A percentile compares a stretch with the other conserved stretches of the same genome.
These are phyloP conservation scores for Ceratocystis albifundus DNA, from an alignment of 2,329 filamentous ascomycete species.

Conservation along the genomic window DNA sequence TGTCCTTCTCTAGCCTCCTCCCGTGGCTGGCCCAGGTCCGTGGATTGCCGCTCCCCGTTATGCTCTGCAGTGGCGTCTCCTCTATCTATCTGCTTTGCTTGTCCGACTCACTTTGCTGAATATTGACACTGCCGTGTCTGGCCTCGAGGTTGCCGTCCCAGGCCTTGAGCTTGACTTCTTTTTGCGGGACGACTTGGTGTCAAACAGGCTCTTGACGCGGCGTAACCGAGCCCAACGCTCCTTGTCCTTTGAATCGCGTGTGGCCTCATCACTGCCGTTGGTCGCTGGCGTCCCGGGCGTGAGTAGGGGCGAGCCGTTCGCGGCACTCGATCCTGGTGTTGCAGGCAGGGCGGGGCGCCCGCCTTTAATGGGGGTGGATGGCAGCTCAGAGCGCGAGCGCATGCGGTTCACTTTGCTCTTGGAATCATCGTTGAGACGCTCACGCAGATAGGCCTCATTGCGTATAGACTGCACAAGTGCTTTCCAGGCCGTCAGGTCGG, in stretches of 20 bases:
- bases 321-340: background rate
- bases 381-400: conserved; percentile 20
- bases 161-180: conserved; percentile 35
- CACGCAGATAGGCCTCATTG: conserved; percentile 46
- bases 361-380: conserved; percentile 26
- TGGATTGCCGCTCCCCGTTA: background rate
- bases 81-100: background rate
- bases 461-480: conserved; percentile 43
- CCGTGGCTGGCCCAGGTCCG: no score
- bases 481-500: conserved; percentile 43
- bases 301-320: background rate
- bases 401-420: conserved; percentile 17
- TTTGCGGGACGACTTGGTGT: conserved; percentile 50
- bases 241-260: conserved; percentile 50
- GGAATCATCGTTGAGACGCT: conserved; percentile 14
- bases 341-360: background rate
- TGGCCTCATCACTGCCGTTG: conserved; percentile 28
- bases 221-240: conserved; percentile 61
- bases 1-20: no score
- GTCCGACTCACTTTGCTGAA: conserved; percentile 10
- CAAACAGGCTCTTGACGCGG: conserved; percentile 60
- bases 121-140: conserved; percentile 12
- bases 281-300: background rate
- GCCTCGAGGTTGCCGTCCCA: conserved; percentile 29
- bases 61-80: no score